These are phyloP conservation scores for Colletotrichum spinosum DNA, from an alignment of 2,329 filamentous ascomycete species.

Conservation along the genomic window DNA sequence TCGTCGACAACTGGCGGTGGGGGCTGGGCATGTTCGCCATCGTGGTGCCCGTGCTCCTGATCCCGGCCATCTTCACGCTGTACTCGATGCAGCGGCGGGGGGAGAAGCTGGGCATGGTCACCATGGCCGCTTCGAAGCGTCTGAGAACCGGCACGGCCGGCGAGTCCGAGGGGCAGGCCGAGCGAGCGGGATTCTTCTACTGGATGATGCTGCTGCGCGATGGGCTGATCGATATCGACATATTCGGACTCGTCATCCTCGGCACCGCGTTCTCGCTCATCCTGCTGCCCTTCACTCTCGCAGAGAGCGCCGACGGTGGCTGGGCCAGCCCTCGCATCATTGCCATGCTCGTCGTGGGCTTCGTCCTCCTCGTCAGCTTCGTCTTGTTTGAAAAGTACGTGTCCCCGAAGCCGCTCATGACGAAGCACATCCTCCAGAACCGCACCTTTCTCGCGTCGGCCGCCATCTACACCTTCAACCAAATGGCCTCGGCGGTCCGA, in stretches of 20 bases:
- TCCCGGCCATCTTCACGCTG: conserved; percentile 67
- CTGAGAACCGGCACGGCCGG: conserved; percentile 48
- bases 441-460: conserved; percentile 46
- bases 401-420: conserved; percentile 48
- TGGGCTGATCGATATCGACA: conserved; percentile 70
- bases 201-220: conserved; percentile 41
- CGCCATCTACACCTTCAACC: conserved; percentile 47
- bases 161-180: neutral
- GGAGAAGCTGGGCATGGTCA: conserved; percentile 60
- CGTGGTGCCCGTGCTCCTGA: conserved; percentile 66
- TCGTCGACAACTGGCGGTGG: conserved; percentile 67
- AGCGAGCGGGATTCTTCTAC: conserved; percentile 28
- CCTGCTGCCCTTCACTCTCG: conserved; percentile 72
- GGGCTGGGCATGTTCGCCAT: conserved; percentile 73
- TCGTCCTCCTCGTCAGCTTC: conserved; percentile 46
- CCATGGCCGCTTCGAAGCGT: conserved; percentile 47
- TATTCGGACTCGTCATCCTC: conserved; percentile 67
- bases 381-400: conserved; percentile 49
- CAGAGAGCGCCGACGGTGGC: conserved; percentile 45
- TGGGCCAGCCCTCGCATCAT: conserved; percentile 49
- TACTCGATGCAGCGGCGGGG: conserved; percentile 70
- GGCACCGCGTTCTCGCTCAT: conserved; percentile 68
- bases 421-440: conserved; percentile 46
- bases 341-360: conserved; percentile 42
- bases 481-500: conserved; percentile 49